Conservation (phyloP, 2,329 filamentous ascomycete species). For the Calonectria hongkongensis region DNA sequence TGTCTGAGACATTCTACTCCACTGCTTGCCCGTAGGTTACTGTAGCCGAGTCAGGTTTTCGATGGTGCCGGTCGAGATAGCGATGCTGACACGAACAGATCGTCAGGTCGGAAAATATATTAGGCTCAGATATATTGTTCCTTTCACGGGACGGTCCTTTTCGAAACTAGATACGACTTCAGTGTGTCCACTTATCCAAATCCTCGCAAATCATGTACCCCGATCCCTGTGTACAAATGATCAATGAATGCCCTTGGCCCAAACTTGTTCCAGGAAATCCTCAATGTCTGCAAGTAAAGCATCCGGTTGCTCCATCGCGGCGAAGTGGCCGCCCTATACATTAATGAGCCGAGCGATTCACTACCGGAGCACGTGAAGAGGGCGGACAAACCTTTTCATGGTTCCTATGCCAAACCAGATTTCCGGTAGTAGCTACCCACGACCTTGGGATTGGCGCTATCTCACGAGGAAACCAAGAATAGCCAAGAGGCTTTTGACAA, state of each 20-base stretch:
- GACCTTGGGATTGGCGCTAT: background rate
- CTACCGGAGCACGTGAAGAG: background rate
- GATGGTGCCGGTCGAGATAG: too few species aligned
- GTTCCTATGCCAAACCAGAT: slow-evolving; percentile 1
- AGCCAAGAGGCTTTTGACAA: slow-evolving; percentile 7
- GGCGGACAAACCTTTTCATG: background rate
- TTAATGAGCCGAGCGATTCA: background rate
- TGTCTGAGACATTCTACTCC: too few species aligned
- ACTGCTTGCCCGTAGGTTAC: too few species aligned
- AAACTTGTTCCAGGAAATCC: background rate
- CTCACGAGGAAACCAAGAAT: slow-evolving; percentile 17
- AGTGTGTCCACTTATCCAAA: too few species aligned
- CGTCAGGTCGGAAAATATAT: too few species aligned
- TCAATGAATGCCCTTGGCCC: background rate
- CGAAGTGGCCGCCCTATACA: slow-evolving; percentile 1
- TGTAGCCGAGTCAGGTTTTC: too few species aligned
- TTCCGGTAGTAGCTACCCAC: slow-evolving; percentile 14
- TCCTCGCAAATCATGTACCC: too few species aligned
- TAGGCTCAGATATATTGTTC: too few species aligned
- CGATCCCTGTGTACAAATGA: too few species aligned
- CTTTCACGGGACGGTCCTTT: too few species aligned
- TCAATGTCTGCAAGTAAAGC: background rate
- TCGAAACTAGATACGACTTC: too few species aligned
- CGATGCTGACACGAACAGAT: too few species aligned
- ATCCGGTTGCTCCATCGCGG: slow-evolving; percentile 6